Conservation (phyloP, 2,329 filamentous ascomycete genomes). For the Lasiodiplodia sp. region DNA sequence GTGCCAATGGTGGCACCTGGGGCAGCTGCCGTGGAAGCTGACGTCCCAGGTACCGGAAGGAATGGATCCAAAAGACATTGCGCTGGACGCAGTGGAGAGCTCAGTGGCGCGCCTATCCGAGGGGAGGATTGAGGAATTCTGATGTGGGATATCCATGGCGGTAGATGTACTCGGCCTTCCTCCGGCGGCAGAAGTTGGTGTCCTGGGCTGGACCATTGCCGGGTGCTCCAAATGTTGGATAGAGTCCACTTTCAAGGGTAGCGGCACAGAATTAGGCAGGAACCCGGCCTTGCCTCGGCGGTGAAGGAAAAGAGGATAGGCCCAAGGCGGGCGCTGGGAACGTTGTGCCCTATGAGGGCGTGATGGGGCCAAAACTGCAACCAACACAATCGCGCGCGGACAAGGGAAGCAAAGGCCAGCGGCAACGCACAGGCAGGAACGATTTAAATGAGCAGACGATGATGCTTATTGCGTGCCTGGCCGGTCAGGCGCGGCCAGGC, state of each 20-base stretch:
- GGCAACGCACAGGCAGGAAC: constrained; percentile 8
- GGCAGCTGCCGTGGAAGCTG: constrained; percentile 31
- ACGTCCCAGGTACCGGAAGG: constrained; percentile 27
- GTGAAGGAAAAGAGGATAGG: not conserved
- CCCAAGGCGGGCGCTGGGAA: constrained; percentile 2
- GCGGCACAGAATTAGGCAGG: constrained; percentile 1
- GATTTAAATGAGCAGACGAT: constrained; percentile 11
- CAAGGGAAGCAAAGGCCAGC: constrained; percentile 12
- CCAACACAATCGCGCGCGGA: constrained; percentile 1
- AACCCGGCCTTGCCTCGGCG: constrained; percentile 18
- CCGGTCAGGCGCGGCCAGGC: constrained; percentile 20
- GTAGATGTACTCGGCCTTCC: constrained; percentile 4
- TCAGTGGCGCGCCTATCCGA: constrained; percentile 2
- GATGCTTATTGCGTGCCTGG: constrained; percentile 1
- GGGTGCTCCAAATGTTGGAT: constrained; percentile 3
- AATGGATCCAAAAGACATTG: constrained; percentile 23
- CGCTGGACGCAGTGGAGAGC: constrained; percentile 9
- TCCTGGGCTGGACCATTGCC: constrained; percentile 3
- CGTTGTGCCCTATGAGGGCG: not conserved
- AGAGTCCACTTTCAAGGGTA: constrained; percentile 5
- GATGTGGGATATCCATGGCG: constrained; percentile 9
- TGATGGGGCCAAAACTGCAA: constrained; percentile 13
- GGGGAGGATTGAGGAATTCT: not conserved
- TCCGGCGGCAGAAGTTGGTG: not conserved
- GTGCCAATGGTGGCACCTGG: constrained; percentile 32